Evolutionary conservation across 2,329 filamentous ascomycete species (phyloP).

Genomic region (Colletotrichum eremochloae): DNA sequence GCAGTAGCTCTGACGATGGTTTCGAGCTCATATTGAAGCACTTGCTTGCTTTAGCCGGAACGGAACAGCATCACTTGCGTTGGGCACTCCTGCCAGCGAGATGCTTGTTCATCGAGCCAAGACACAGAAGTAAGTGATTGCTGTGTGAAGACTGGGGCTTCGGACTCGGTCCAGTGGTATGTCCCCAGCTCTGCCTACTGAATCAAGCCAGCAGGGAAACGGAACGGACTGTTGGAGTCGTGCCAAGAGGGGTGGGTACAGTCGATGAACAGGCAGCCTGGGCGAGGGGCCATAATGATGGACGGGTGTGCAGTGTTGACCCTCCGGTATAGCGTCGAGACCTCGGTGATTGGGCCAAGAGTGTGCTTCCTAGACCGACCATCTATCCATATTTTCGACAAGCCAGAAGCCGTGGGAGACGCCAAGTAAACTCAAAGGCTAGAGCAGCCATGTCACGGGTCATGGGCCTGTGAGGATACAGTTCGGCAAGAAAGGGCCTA

Average conservation of each 20-base stretch:
- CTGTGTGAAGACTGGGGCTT: neutral
- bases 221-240: constrained; percentile 6
- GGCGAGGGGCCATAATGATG: neutral
- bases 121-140: constrained; percentile 15
- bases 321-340: neutral
- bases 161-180: constrained; percentile 4
- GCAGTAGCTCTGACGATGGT: constrained; percentile 12
- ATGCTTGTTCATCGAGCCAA: constrained; percentile 32
- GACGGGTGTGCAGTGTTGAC: neutral
- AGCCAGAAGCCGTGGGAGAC: constrained; percentile 15
- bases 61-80: constrained; percentile 25
- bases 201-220: constrained; percentile 20
- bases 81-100: constrained; percentile 30
- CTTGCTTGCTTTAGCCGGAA: constrained; percentile 24
- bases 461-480: neutral
- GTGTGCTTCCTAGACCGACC: neutral
- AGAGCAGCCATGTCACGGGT: neutral
- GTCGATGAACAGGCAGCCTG: neutral
- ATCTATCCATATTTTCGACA: constrained; percentile 14
- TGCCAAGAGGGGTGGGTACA: constrained; percentile 3
- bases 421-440: constrained; percentile 18
- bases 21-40: constrained; percentile 9
- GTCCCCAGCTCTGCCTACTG: constrained; percentile 26
- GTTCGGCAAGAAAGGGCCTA: neutral
- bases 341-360: neutral